Base-by-base conservation (phyloP, 148 eudicot species). In the Nyssa sinensis region DNA sequence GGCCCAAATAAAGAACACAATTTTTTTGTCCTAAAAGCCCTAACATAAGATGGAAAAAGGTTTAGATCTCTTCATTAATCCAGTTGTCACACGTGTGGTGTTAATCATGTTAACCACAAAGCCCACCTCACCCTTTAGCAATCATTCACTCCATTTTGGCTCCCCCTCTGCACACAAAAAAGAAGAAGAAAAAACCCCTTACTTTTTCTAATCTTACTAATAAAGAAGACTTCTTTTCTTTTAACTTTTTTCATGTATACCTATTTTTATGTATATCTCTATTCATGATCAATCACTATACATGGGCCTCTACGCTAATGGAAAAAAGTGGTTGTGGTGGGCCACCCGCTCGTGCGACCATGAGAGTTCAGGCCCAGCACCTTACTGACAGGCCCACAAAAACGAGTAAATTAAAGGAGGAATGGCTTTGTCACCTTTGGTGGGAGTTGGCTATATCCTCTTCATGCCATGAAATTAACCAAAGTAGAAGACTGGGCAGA, bases 51-150 rank as follows among this genome's bases (percentile, higher is more conserved):
- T n/a, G 29, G 37, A 17, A 21, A 66, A 59, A 64, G 64, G 32
- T 63, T 28, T 60, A 75, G 71, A 53, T 72, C 33, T 33, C 21
- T 33, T 80, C 63, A 10, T 67, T 74, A 78, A 67, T 77, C 77
- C 86, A 87, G 91, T 85, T 87, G 91, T 79, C 86, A 85, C 85
- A 78, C 91, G 91, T 85, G 91, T 81, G 88, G 70, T 30, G 8
- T 60, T 79, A 81, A 87, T 87, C 82, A 87, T 85, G 71, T 76
- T 74, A 61, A 74, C 77, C 88, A 85, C 88, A 23, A 44, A 41
- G 58, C 72, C 81, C 79, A 75, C 83, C 62, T 16, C 59, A n/a
- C n/a, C n/a, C n/a, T n/a, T 12, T 51, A 33, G 33, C 77, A 80
- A 87, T 87, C 80, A 87, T 87, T 82, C 72, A 27, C 41, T 74